Evolutionary conservation across 163 green algal genomes (phyloP).

Genomic region (Picocystis sp.): DNA sequence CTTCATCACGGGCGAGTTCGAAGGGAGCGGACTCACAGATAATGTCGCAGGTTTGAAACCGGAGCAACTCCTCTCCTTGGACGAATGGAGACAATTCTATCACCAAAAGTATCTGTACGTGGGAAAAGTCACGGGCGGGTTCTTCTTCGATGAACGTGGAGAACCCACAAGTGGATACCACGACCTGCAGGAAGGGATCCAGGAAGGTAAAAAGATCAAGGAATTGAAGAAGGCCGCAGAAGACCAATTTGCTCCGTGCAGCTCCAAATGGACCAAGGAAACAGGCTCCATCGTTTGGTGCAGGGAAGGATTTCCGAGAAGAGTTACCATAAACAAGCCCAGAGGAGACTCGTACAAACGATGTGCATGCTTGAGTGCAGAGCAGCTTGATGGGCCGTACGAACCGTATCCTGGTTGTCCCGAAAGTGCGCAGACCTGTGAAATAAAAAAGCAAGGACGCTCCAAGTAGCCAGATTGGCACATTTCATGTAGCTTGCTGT

Average conservation of each 20-base stretch:
- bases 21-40: conserved; percentile 19
- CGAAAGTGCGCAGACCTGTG: too few species aligned
- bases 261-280: conserved; percentile 1
- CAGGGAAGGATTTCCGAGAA: neutral
- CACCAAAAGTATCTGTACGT: conserved; percentile 5
- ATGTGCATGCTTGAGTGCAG: too few species aligned
- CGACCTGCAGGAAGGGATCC: neutral
- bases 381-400: too few species aligned
- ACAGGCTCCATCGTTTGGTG: conserved; percentile 7
- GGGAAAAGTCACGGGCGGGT: neutral
- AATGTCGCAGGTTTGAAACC: conserved; percentile 24
- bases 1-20: conserved; percentile 33
- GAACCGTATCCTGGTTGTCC: too few species aligned
- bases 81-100: conserved; percentile 45
- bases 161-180: neutral
- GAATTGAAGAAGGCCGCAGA: neutral
- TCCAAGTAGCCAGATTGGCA: too few species aligned
- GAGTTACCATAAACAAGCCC: too few species aligned
- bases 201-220: neutral
- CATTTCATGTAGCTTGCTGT: too few species aligned
- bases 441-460: too few species aligned
- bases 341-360: too few species aligned
- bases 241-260: neutral
- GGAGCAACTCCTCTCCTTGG: conserved; percentile 24
- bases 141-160: conserved; percentile 10